A percentile compares a stretch with the other conserved stretches of the same genome.
Evolutionary conservation across 371 early-diverging fungal genomes (phyloP).

Genomic region (Parasitella parasitica): DNA sequence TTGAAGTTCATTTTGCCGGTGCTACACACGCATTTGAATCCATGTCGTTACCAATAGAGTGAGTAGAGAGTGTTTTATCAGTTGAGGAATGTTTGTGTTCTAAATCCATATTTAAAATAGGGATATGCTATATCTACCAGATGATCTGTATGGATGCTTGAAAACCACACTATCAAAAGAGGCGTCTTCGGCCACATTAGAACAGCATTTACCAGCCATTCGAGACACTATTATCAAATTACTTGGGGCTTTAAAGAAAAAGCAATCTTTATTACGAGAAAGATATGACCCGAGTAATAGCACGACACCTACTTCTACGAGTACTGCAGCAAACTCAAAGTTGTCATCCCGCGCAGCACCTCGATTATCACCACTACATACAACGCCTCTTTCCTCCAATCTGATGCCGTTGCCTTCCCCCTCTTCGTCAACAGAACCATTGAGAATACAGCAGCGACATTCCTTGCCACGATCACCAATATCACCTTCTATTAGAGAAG

Average conservation of each 20-base stretch:
- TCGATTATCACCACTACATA: not conserved
- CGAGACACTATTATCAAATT: conserved; percentile 55
- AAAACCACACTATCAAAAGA: conserved; percentile 46
- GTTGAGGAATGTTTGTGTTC: no score
- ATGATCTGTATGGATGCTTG: conserved; percentile 47
- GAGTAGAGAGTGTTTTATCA: conserved; percentile 1
- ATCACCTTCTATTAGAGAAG: conserved; percentile 12
- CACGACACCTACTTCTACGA: not conserved
- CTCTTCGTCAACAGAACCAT: conserved; percentile 6
- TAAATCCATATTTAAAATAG: no score
- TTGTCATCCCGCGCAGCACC: not conserved
- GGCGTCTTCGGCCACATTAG: conserved; percentile 48
- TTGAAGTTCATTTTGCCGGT: conserved; percentile 45
- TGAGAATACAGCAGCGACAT: not conserved
- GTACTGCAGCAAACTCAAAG: not conserved
- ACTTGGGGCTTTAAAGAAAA: conserved; percentile 53
- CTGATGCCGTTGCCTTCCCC: conserved; percentile 1
- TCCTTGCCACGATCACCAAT: not conserved
- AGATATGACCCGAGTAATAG: conserved; percentile 10
- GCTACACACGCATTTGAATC: conserved; percentile 50
- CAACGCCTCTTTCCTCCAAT: not conserved
- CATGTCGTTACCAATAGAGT: conserved; percentile 51
- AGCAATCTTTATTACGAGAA: conserved; percentile 49
- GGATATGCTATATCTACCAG: conserved; percentile 52
- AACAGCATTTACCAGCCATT: conserved; percentile 55